Conservation (phyloP, 202 grass and related monocot genomes). For the Digitaria exilis region DNA sequence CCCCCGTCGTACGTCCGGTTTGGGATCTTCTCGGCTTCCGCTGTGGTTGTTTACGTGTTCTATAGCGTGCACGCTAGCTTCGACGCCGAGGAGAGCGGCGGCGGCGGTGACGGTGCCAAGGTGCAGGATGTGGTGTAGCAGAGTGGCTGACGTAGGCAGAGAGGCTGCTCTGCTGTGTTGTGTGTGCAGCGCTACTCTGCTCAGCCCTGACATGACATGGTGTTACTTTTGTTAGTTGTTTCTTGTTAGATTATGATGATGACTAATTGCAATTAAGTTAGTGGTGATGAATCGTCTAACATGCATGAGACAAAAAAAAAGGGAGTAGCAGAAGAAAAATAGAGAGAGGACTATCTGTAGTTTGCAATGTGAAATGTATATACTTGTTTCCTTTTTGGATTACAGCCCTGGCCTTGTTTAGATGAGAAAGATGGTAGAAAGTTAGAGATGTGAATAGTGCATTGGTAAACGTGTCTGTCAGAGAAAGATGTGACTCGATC, state of each 20-base stretch:
- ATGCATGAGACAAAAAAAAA: not conserved
- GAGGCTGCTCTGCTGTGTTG: not conserved
- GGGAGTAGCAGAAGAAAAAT: not conserved
- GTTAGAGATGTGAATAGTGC: no score
- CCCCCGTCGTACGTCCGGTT: constrained; percentile 76
- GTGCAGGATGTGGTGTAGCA: constrained; percentile 44
- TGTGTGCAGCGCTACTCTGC: no score
- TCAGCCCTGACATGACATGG: not conserved
- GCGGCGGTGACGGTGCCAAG: constrained; percentile 36
- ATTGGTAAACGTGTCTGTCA: no score
- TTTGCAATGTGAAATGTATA: constrained; percentile 23
- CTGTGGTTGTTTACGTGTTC: constrained; percentile 63
- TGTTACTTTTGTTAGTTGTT: not conserved
- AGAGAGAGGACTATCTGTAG: not conserved
- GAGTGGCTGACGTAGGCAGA: not conserved
- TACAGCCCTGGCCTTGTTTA: no score
- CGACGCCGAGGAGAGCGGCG: constrained; percentile 61
- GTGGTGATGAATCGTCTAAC: no score
- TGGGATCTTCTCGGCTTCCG: constrained; percentile 56
- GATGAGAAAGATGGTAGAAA: no score
- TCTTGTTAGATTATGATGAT: not conserved
- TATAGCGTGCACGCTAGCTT: constrained; percentile 87
- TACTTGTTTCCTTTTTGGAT: not conserved
- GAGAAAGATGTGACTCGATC: no score
- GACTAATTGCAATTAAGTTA: not conserved